A percentile compares a stretch with the other conserved stretches of the same genome.
phyloP scores from a whole-genome alignment of 2,329 filamentous ascomycete species.

The Blastomyces gilchristii region DNA sequence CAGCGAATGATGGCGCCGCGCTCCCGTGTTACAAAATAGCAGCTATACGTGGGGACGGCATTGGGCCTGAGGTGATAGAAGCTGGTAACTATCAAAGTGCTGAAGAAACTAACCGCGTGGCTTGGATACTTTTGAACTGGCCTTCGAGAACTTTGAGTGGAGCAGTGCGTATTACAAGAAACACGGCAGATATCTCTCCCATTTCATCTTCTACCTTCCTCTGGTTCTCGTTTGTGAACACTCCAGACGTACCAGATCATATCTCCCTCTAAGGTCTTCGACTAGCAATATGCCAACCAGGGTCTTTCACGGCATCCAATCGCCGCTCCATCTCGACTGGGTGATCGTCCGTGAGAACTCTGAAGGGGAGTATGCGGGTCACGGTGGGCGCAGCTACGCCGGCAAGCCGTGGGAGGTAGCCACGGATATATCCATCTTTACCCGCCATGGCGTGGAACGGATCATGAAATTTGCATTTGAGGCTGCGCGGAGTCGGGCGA shows the following conservation, averaged over 20 bases:
- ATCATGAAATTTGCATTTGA: constrained; percentile 47
- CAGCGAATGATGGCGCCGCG: not conserved
- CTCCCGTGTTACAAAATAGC: constrained; percentile 42
- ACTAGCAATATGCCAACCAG: constrained; percentile 47
- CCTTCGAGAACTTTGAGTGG: constrained; percentile 45
- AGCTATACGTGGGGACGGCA: constrained; percentile 59
- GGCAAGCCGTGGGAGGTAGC: constrained; percentile 44
- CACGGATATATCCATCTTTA: constrained; percentile 47
- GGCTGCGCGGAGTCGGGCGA: constrained; percentile 37
- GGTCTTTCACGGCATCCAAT: constrained; percentile 43
- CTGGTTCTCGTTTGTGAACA: not conserved
- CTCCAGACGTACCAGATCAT: constrained; percentile 44
- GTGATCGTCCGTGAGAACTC: constrained; percentile 49
- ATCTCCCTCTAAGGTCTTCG: constrained; percentile 48
- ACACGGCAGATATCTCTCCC: constrained; percentile 42
- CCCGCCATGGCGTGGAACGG: constrained; percentile 42
- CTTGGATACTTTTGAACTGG: constrained; percentile 40
- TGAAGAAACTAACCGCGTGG: constrained; percentile 37
- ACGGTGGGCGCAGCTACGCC: constrained; percentile 44
- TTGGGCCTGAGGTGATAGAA: constrained; percentile 57
- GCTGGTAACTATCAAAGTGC: constrained; percentile 46
- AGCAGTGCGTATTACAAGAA: constrained; percentile 41
- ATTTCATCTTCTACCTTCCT: not conserved
- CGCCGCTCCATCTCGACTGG: constrained; percentile 46
- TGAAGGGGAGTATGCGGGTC: constrained; percentile 47